phyloP scores from a whole-genome alignment of 1,284 basidiomycete genomes.

The Trichosporon sp. region DNA sequence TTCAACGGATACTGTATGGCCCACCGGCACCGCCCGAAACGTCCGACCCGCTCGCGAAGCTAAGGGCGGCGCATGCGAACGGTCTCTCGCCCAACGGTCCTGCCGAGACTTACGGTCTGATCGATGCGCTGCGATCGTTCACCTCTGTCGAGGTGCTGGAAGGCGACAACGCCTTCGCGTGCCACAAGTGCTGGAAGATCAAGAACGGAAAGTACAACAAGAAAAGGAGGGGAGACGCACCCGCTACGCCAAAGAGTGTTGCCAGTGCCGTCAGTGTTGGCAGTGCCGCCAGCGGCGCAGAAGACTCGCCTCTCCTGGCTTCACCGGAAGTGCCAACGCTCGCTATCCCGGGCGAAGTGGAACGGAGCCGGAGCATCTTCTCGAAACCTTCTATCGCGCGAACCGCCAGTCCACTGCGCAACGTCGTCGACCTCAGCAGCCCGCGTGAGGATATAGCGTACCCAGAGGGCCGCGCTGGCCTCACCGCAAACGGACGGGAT shows the following conservation, averaged over 20 bases:
- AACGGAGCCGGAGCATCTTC: not conserved
- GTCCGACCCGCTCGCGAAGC: constrained; percentile 49
- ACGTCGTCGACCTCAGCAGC: constrained; percentile 30
- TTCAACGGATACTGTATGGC: constrained; percentile 53
- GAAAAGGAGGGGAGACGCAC: not conserved
- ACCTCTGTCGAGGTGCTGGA: constrained; percentile 87
- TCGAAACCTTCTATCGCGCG: constrained; percentile 28
- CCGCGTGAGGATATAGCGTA: constrained; percentile 14
- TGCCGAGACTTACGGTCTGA: constrained; percentile 51
- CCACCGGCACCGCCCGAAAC: constrained; percentile 33
- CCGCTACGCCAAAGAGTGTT: not conserved
- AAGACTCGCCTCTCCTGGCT: no score
- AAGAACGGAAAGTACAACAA: constrained; percentile 47
- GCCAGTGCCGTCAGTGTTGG: not conserved
- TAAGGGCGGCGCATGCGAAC: constrained; percentile 44
- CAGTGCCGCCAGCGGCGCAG: no score
- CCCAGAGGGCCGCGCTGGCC: not conserved
- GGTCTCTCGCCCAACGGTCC: constrained; percentile 27
- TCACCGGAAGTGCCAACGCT: not conserved
- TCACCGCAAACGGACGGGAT: not conserved
- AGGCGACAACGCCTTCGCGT: constrained; percentile 91
- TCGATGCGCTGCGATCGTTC: constrained; percentile 74
- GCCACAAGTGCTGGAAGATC: constrained; percentile 85
- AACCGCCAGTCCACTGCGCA: constrained; percentile 46
- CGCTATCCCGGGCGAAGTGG: not conserved